These are phyloP conservation scores for Penicillium chermesinum DNA, from an alignment of 495 filamentous ascomycete genomes.

Conservation along the genomic window DNA sequence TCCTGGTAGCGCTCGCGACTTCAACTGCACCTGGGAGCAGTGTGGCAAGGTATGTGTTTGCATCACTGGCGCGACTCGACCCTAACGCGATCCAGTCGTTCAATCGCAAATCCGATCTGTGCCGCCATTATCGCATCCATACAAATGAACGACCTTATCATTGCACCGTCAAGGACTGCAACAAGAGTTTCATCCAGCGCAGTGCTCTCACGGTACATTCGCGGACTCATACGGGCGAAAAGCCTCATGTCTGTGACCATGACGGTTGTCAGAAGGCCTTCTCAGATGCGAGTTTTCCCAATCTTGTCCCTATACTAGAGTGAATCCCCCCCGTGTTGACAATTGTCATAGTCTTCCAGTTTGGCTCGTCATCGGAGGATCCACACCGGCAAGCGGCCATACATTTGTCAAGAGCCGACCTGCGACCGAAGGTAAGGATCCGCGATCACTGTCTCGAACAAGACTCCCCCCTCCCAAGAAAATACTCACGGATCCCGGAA, in stretches of 20 bases:
- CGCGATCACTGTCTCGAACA: no score
- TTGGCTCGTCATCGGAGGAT: slow-evolving; percentile 81
- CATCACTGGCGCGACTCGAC: background rate
- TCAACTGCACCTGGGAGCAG: slow-evolving; percentile 44
- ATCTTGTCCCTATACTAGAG: background rate
- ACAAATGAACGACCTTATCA: slow-evolving; percentile 83
- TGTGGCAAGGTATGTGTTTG: slow-evolving; percentile 41
- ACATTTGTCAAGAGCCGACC: slow-evolving; percentile 70
- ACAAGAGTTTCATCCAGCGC: slow-evolving; percentile 86
- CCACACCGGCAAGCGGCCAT: slow-evolving; percentile 82
- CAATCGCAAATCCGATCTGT: slow-evolving; percentile 89
- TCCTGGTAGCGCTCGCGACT: slow-evolving; percentile 41
- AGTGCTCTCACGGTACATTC: slow-evolving; percentile 84
- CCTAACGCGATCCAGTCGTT: slow-evolving; percentile 58
- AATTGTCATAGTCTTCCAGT: slow-evolving; percentile 65
- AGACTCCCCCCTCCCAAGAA: no score
- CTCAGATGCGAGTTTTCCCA: slow-evolving; percentile 63
- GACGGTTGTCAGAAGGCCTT: slow-evolving; percentile 79
- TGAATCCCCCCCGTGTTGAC: background rate
- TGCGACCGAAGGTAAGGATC: slow-evolving; percentile 71
- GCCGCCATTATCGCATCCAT: slow-evolving; percentile 83
- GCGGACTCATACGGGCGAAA: slow-evolving; percentile 84
- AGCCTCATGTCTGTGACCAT: slow-evolving; percentile 79
- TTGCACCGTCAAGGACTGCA: slow-evolving; percentile 64
- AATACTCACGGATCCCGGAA: background rate